A percentile compares a stretch with the other conserved stretches of the same genome.
These are phyloP conservation scores for Ogataea sp. DNA, from an alignment of 805 yeast genomes.

Conservation along the genomic window DNA sequence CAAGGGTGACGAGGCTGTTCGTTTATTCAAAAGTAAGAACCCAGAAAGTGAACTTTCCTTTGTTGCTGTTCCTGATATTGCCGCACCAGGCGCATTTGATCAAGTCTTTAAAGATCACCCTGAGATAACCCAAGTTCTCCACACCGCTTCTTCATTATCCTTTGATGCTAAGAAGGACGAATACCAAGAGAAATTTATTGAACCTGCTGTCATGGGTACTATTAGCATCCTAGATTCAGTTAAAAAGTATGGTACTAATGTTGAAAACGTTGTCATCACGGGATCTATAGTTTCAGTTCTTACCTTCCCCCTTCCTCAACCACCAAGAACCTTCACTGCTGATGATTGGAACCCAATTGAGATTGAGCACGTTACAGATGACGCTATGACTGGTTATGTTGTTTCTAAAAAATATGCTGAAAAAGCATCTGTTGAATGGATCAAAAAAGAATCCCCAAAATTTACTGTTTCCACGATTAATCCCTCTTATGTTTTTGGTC, in stretches of 20 bases:
- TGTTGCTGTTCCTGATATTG: slow-evolving; percentile 26
- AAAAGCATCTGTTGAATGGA: slow-evolving; percentile 48
- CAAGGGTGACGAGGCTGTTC: background rate
- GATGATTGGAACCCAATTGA: slow-evolving; percentile 26
- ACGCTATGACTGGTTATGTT: slow-evolving; percentile 34
- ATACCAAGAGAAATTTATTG: slow-evolving; percentile 39
- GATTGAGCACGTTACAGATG: slow-evolving; percentile 12
- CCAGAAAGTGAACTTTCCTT: slow-evolving; percentile 14
- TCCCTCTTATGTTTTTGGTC: slow-evolving; percentile 32
- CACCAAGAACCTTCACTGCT: slow-evolving; percentile 15
- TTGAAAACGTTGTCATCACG: slow-evolving; percentile 44
- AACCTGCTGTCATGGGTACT: slow-evolving; percentile 54
- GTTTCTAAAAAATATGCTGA: slow-evolving; percentile 62
- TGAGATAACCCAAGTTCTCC: slow-evolving; percentile 27
- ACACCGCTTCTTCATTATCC: slow-evolving; percentile 32
- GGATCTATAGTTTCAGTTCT: slow-evolving; percentile 41
- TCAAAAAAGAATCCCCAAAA: slow-evolving; percentile 25
- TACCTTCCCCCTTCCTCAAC: slow-evolving; percentile 1
- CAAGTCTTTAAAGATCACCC: slow-evolving; percentile 29
- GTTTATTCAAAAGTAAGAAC: slow-evolving; percentile 7
- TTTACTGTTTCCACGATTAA: slow-evolving; percentile 25
- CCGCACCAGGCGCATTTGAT: slow-evolving; percentile 36
- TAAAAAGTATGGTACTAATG: slow-evolving; percentile 32
- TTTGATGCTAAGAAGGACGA: slow-evolving; percentile 25
- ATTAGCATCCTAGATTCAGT: slow-evolving; percentile 37